Percentiles rank a stretch among this genome's conserved stretches.
Conservation (phyloP, 805 yeast species). For the Kuraishia hungarica region DNA sequence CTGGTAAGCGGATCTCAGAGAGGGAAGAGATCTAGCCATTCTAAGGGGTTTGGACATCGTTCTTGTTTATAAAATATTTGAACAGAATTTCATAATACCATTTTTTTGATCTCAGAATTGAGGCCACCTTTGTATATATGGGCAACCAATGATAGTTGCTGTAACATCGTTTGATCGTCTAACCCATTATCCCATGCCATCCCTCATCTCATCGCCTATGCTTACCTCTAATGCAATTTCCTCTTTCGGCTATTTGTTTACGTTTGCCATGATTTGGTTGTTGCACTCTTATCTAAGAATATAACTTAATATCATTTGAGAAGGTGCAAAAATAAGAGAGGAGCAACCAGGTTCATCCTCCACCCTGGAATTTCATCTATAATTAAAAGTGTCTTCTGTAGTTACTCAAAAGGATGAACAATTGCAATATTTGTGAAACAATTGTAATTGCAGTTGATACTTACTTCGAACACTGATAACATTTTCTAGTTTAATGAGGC, state of each 20-base stretch:
- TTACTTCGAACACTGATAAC: neutral
- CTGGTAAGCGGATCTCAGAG: constrained; percentile 19
- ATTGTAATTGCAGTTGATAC: no score
- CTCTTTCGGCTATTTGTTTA: neutral
- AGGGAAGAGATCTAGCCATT: constrained; percentile 24
- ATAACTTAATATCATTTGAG: neutral
- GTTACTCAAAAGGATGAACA: no score
- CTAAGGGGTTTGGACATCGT: constrained; percentile 11
- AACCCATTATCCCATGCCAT: neutral
- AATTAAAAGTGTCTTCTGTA: no score
- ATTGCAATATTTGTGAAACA: no score
- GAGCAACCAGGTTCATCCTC: no score
- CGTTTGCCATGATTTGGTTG: neutral
- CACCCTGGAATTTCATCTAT: no score
- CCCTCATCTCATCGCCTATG: neutral
- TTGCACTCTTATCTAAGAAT: neutral
- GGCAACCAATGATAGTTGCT: neutral
- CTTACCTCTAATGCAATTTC: neutral
- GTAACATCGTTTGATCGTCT: neutral
- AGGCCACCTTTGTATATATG: neutral
- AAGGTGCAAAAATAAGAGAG: constrained; percentile 1
- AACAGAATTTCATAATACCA: neutral
- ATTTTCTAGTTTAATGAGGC: neutral
- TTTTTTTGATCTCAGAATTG: neutral
- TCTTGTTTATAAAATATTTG: neutral